Base-by-base conservation (phyloP, 345 rosid species). In the Aurinia saxatilis region DNA sequence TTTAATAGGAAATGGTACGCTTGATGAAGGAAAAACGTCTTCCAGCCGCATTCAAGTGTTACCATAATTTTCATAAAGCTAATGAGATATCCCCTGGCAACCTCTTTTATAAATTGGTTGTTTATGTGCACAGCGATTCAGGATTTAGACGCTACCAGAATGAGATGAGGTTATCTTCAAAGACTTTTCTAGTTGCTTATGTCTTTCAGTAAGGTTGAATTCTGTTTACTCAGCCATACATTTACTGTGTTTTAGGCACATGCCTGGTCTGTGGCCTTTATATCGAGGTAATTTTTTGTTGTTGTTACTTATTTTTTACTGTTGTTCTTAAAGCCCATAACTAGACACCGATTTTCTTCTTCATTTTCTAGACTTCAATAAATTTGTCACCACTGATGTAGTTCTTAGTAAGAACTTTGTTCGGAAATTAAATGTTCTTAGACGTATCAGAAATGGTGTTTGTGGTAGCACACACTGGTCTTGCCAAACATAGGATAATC, bases 41-140 rank as follows among this genome's bases (percentile, higher is more conserved):
- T n/a, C n/a, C n/a, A n/a, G n/a, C n/a, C n/a, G n/a, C n/a, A n/a
- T n/a, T n/a, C n/a, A n/a, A n/a, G n/a, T n/a, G n/a, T n/a, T n/a
- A n/a, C n/a, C n/a, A n/a, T n/a, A n/a, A n/a, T n/a, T n/a, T n/a
- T n/a, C n/a, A n/a, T n/a, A n/a, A n/a, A n/a, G n/a, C n/a, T n/a
- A n/a, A n/a, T n/a, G n/a, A 84, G 33, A 35, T 76, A 31, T 85
- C 99, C 16, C 74, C 68, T 63, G 91, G 85, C 65, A 85, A 80
- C 67, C 88, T 90, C 53, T 87, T 78, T 76, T 90, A 85, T 74
- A 89, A 80, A 73, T 68, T 93, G 95, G 97, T 87, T 61, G 78
- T 93, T 73, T 97, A 93, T 82, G 97, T 93, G 60, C 88, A 57
- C 51, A 81, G 85, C 55, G 99, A 90, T 75, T 87, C 95, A 5